Evolutionary conservation across 495 filamentous ascomycete genomes (phyloP).

Genomic region (Amphirosellinia nigrospora): DNA sequence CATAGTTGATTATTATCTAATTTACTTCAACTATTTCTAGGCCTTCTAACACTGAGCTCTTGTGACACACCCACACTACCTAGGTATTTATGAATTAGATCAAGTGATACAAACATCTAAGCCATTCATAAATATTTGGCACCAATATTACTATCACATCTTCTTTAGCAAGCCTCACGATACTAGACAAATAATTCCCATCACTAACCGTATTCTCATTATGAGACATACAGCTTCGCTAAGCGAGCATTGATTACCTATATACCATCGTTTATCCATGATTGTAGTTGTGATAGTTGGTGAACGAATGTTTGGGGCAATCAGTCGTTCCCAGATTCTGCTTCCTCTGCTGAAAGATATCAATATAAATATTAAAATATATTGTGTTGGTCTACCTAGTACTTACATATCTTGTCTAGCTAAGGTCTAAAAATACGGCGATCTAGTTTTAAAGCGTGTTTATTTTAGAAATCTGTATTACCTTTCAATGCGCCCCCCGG

Average conservation of each 20-base stretch:
- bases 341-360: not conserved
- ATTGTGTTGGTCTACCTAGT: not conserved
- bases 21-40: no score
- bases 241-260: not conserved
- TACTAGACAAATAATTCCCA: not conserved
- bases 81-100: not conserved
- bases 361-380: not conserved
- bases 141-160: no score
- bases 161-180: not conserved
- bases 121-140: no score
- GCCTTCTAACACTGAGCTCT: no score
- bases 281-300: not conserved
- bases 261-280: not conserved
- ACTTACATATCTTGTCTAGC: not conserved
- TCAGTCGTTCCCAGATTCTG: not conserved
- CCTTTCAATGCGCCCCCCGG: no score
- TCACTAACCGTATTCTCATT: no score
- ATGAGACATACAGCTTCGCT: not conserved
- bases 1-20: no score
- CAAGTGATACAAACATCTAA: not conserved
- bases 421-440: not conserved
- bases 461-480: not conserved
- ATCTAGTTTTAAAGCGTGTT: not conserved
- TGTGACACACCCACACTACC: no score
- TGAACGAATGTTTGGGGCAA: not conserved